Evolutionary conservation across 495 filamentous ascomycete species (phyloP), one percentile per base, ranked within the genome.

Genomic region (Penicillium bovifimosum): DNA sequence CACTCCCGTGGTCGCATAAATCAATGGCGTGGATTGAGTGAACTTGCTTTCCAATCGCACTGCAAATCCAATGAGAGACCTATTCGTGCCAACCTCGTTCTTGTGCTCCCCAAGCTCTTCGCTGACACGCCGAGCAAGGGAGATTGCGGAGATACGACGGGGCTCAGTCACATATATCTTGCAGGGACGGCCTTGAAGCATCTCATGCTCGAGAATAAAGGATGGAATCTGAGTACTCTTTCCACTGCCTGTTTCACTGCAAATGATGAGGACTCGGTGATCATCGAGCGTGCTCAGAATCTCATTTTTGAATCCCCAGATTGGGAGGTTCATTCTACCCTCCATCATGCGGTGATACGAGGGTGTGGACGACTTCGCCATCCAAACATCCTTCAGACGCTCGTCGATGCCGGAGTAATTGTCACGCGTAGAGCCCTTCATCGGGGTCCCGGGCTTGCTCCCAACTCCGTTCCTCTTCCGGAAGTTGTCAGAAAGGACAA

Each of bases 141-240:
- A 96, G 18, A 97, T 90, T 6, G 93, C 93, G 5, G 93, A 98
- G 53, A 98, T 98, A 63, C 93, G 80, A 9, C 93, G 83, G n/a
- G 93, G 93, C 63, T 97, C 89, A 0, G 93, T 96, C 63, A 91
- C 95, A 66, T 91, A 96, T 14, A 98, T 83, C 63, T 92, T 96
- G 71, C 91, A 96, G 11, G 78, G 71, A 33, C 83, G 86, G 7
- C 91, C 91, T 39, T 84, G 75, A 10, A 81, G 80, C 55, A 98
- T 79, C 60, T 96, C 86, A 54, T 95, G 80, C 59, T 98, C 93
- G 1, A 98, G 72, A 16, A 98, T 81, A 65, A 89, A 98, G 2
- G 90, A 84, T 20, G 93, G 93, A 5, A 96, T 87, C 65, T 98
- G 93, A 0, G 93, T 98, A 71, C 90, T 96, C 75, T 98, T 98